Conservation (phyloP, 148 eudicot genomes). For the Camellia japonica region DNA sequence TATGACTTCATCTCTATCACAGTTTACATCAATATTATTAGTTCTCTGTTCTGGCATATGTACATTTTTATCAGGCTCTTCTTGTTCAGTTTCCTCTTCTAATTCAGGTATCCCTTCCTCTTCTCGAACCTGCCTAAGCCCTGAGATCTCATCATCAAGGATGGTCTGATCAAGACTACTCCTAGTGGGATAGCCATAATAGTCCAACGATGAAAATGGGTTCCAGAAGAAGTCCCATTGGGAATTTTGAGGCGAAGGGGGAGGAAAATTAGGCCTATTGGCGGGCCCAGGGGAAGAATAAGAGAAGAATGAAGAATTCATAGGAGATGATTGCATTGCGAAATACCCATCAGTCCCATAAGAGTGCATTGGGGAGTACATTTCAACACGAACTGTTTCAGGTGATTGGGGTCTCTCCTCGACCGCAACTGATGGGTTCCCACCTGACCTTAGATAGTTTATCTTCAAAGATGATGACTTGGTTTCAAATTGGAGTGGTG, state of each 20-base stretch:
- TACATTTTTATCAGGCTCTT: conserved; percentile 43
- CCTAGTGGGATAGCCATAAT: conserved; percentile 74
- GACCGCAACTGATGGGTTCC: conserved; percentile 66
- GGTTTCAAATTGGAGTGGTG: conserved; percentile 42
- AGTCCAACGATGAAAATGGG: conserved; percentile 88
- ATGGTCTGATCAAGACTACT: conserved; percentile 55
- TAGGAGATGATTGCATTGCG: conserved; percentile 67
- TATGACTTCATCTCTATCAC: conserved; percentile 49
- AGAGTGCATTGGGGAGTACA: conserved; percentile 61
- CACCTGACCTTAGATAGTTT: conserved; percentile 66
- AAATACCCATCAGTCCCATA: conserved; percentile 72
- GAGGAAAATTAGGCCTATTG: conserved; percentile 52
- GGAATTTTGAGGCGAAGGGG: conserved; percentile 72
- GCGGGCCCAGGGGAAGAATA: conserved; percentile 33
- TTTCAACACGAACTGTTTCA: conserved; percentile 61
- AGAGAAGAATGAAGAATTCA: conserved; percentile 46
- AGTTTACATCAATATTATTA: conserved; percentile 21
- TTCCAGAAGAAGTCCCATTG: conserved; percentile 99
- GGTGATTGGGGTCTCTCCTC: conserved; percentile 80
- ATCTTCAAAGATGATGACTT: conserved; percentile 53
- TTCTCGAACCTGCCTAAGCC: conserved; percentile 80
- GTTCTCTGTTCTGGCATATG: conserved; percentile 35
- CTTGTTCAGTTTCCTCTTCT: conserved; percentile 89
- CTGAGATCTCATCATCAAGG: conserved; percentile 65
- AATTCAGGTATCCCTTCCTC: conserved; percentile 96